Percentiles rank a stretch among this genome's conserved stretches.
Conservation (phyloP, 805 yeast genomes). For the Wickerhamomyces sydowiorum region DNA sequence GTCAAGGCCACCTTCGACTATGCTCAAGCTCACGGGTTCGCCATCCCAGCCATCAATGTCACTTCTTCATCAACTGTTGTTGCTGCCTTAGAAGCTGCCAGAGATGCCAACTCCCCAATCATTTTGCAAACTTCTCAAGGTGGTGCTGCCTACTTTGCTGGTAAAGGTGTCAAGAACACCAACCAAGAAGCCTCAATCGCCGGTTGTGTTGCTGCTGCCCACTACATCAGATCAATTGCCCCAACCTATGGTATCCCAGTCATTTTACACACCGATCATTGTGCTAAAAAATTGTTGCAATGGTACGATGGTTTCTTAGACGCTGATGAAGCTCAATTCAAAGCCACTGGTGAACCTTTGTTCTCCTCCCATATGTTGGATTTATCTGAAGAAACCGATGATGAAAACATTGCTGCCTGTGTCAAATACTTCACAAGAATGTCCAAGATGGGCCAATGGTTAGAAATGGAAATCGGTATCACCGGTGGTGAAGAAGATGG, state of each 20-base stretch:
- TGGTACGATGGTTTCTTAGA: slow-evolving; percentile 98
- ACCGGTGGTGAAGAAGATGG: slow-evolving; percentile 99
- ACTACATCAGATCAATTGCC: slow-evolving; percentile 93
- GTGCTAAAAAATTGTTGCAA: slow-evolving; percentile 96
- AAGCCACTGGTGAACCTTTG: slow-evolving; percentile 85
- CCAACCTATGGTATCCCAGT: slow-evolving; percentile 97
- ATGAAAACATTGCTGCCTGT: slow-evolving; percentile 91
- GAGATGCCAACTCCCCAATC: slow-evolving; percentile 92
- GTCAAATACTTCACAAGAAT: slow-evolving; percentile 92
- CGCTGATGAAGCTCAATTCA: slow-evolving; percentile 96
- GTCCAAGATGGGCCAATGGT: slow-evolving; percentile 93
- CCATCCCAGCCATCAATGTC: slow-evolving; percentile 98
- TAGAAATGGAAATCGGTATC: slow-evolving; percentile 99
- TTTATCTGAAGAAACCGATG: slow-evolving; percentile 93
- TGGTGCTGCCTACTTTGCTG: slow-evolving; percentile 99
- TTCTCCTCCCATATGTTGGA: slow-evolving; percentile 99
- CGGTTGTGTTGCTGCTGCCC: slow-evolving; percentile 97
- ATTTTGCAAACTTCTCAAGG: slow-evolving; percentile 97
- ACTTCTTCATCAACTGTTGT: slow-evolving; percentile 96
- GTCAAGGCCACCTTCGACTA: slow-evolving; percentile 78
- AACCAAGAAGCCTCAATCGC: slow-evolving; percentile 92
- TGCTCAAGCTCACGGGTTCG: slow-evolving; percentile 90
- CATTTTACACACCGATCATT: slow-evolving; percentile 95
- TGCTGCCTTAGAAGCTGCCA: slow-evolving; percentile 96
- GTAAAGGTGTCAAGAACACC: slow-evolving; percentile 94